A percentile compares a stretch with the other conserved stretches of the same genome.
phyloP scores from a whole-genome alignment of 345 rosid genomes.

The Hirschfeldia incana region DNA sequence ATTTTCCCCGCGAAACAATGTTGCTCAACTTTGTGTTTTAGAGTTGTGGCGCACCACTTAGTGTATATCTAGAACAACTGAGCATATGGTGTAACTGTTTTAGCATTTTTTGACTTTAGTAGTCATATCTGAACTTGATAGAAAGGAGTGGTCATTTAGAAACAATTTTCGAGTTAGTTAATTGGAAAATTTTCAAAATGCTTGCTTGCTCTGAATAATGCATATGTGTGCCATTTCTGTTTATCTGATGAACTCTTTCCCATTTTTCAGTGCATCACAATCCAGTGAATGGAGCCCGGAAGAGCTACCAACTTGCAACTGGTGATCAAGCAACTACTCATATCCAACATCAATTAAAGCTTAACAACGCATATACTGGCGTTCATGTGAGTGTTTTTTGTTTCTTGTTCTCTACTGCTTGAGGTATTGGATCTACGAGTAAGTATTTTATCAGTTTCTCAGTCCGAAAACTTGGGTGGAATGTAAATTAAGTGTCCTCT shows the following conservation, averaged over 20 bases:
- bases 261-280: conserved; percentile 34
- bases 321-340: conserved; percentile 52
- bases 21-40: conserved; percentile 91
- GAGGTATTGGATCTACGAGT: neutral
- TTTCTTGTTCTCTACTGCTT: neutral
- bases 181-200: neutral
- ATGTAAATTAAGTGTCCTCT: too few relatives aligned
- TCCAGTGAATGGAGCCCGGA: conserved; percentile 61
- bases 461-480: too few relatives aligned
- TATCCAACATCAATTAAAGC: conserved; percentile 63
- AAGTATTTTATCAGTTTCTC: too few relatives aligned
- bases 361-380: conserved; percentile 73
- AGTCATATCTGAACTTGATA: conserved; percentile 43
- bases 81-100: too few relatives aligned
- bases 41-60: conserved; percentile 47
- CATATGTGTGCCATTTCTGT: neutral
- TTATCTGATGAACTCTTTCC: neutral
- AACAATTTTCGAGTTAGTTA: conserved; percentile 44
- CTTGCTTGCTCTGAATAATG: conserved; percentile 5
- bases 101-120: too few relatives aligned
- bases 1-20: conserved; percentile 84
- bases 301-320: conserved; percentile 68
- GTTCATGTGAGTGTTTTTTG: conserved; percentile 53
- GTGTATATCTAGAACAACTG: too few relatives aligned
- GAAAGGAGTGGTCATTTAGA: conserved; percentile 37